Conservation (phyloP, 2,329 filamentous ascomycete species). For the Fusarium haematococcum region DNA sequence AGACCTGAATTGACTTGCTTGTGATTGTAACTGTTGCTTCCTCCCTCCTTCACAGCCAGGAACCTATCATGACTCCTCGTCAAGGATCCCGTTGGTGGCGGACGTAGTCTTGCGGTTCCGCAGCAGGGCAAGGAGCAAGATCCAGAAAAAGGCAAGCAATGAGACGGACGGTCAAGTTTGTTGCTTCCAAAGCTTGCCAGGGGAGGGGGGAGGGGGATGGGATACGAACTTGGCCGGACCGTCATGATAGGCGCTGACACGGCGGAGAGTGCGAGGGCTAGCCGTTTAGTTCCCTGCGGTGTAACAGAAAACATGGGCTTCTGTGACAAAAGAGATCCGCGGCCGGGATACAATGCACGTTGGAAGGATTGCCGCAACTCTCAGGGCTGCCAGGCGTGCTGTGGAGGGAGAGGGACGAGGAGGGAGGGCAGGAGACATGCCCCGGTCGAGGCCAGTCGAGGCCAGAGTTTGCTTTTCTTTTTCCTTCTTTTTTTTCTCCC, state of each 20-base stretch:
- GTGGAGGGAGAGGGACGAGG: constrained; percentile 20
- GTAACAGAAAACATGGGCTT: constrained; percentile 36
- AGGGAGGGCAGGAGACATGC: constrained; percentile 1
- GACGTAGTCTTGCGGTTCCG: constrained; percentile 17
- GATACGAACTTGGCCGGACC: background rate
- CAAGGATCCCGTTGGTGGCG: background rate
- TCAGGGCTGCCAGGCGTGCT: constrained; percentile 26
- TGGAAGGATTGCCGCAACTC: constrained; percentile 22
- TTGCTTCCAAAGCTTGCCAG: constrained; percentile 4
- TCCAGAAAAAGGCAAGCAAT: constrained; percentile 10
- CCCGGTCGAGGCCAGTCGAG: background rate
- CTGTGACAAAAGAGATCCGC: constrained; percentile 40
- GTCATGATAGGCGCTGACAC: constrained; percentile 3
- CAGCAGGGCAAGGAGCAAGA: constrained; percentile 5
- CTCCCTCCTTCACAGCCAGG: background rate
- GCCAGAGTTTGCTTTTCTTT: constrained; percentile 19
- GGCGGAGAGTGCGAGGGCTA: background rate
- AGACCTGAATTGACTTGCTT: background rate
- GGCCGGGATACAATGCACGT: constrained; percentile 39
- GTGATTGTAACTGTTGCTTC: background rate
- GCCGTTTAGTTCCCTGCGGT: constrained; percentile 28
- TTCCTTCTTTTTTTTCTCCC: constrained; percentile 5
- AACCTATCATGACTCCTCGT: background rate
- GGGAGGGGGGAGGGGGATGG: background rate
- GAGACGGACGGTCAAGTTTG: background rate